Evolutionary conservation across 2,329 filamentous ascomycete genomes (phyloP).

Genomic region (Neofusicoccum cordaticola): DNA sequence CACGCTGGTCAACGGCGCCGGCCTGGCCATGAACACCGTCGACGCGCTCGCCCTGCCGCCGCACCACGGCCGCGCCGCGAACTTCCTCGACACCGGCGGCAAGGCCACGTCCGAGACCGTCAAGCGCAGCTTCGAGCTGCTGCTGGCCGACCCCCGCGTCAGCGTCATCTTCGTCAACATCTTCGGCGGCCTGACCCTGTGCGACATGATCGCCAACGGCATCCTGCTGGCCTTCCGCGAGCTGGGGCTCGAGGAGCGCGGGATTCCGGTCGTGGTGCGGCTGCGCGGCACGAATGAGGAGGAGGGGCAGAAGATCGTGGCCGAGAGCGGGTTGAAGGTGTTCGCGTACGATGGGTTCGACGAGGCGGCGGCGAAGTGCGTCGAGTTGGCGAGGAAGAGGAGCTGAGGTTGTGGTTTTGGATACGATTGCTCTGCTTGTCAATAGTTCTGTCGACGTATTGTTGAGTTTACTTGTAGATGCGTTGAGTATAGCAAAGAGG

Average conservation of each 20-base stretch:
- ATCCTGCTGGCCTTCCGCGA: conserved; percentile 71
- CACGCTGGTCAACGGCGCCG: conserved; percentile 84
- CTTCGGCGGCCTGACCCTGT: conserved; percentile 67
- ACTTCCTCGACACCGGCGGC: conserved; percentile 87
- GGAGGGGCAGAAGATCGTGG: conserved; percentile 66
- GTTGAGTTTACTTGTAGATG: background rate
- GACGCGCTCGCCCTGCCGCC: conserved; percentile 64
- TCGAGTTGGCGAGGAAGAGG: conserved; percentile 50
- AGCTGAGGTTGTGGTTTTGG: background rate
- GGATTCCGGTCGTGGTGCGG: conserved; percentile 70
- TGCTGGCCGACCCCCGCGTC: conserved; percentile 69
- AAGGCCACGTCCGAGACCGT: conserved; percentile 84
- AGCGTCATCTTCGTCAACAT: conserved; percentile 71
- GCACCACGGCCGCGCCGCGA: conserved; percentile 65
- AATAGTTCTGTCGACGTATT: background rate
- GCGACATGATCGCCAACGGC: conserved; percentile 78
- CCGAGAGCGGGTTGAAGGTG: conserved; percentile 64
- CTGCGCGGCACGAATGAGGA: conserved; percentile 73
- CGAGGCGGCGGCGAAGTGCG: conserved; percentile 66
- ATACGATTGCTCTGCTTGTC: background rate
- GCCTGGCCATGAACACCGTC: conserved; percentile 86
- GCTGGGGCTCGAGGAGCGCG: conserved; percentile 54
- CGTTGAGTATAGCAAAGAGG: background rate
- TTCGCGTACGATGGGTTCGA: conserved; percentile 74
- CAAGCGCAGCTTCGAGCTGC: conserved; percentile 69